Evolutionary conservation across 352 stramenopile species (phyloP).

Genomic region (Plasmopara muralis): DNA sequence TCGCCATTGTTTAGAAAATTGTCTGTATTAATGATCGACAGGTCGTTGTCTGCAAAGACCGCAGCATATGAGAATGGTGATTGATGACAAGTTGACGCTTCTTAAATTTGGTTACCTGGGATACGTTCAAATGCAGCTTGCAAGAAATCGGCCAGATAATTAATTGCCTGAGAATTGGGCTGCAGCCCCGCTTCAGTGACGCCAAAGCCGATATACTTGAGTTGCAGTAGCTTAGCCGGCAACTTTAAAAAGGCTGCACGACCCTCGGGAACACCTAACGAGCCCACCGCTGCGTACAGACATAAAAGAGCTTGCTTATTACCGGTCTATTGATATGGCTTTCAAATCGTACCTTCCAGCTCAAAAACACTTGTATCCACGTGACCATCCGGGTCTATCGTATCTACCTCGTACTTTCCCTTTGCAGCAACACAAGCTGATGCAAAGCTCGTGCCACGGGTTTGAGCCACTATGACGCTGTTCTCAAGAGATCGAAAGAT

Average conservation of each 20-base stretch:
- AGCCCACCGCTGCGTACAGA: constrained; percentile 27
- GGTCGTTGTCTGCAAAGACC: constrained; percentile 27
- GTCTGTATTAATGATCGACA: constrained; percentile 82
- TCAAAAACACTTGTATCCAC: constrained; percentile 35
- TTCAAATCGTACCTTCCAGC: constrained; percentile 10
- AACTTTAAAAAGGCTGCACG: constrained; percentile 33
- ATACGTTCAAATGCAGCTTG: constrained; percentile 26
- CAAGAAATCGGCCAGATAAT: constrained; percentile 50
- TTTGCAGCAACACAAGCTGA: constrained; percentile 22
- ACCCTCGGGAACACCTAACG: constrained; percentile 26
- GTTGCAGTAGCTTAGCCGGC: constrained; percentile 27
- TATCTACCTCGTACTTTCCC: constrained; percentile 63
- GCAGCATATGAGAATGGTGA: background rate
- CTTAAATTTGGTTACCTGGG: constrained; percentile 17
- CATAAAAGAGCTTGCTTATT: too few relatives aligned
- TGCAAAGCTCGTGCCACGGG: constrained; percentile 47
- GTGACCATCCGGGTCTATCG: constrained; percentile 36
- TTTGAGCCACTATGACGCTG: constrained; percentile 51
- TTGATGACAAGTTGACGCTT: background rate
- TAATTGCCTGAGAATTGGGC: constrained; percentile 30
- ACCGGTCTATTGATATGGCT: too few relatives aligned
- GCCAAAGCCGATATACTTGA: constrained; percentile 52
- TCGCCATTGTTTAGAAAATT: constrained; percentile 72
- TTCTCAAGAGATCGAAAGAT: constrained; percentile 28
- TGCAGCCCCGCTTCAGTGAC: constrained; percentile 37